Percentiles rank a stretch among this genome's conserved stretches.
These are phyloP conservation scores for Aspergillus leporis DNA, from an alignment of 495 filamentous ascomycete genomes.

Conservation along the genomic window DNA sequence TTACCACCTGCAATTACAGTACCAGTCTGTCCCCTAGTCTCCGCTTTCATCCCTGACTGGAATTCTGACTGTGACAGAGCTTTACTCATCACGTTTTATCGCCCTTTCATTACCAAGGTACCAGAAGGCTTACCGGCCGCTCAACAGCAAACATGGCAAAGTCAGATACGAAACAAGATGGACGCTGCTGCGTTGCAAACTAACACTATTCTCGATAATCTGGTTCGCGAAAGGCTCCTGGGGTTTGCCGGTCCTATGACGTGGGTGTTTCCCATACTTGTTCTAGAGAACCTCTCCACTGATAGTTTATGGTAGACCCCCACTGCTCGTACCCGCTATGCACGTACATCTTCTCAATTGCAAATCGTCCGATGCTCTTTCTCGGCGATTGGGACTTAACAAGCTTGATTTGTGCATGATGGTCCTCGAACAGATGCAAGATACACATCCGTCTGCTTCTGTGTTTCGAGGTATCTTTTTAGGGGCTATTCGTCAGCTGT, in stretches of 20 bases:
- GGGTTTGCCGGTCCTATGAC: slow-evolving; percentile 35
- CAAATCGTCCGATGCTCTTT: slow-evolving; percentile 29
- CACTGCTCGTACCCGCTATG: slow-evolving; percentile 42
- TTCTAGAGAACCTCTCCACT: not conserved
- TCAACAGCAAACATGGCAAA: slow-evolving; percentile 20
- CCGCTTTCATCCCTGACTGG: not conserved
- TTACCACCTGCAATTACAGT: slow-evolving; percentile 36
- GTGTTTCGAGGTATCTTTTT: slow-evolving; percentile 35
- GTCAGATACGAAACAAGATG: slow-evolving; percentile 21
- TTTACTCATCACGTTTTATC: slow-evolving; percentile 32
- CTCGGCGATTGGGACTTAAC: slow-evolving; percentile 36
- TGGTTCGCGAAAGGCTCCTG: slow-evolving; percentile 33
- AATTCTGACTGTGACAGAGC: slow-evolving; percentile 23
- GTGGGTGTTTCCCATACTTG: slow-evolving; percentile 21
- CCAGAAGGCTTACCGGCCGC: slow-evolving; percentile 15
- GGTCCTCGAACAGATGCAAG: slow-evolving; percentile 39
- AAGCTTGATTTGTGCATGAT: slow-evolving; percentile 46
- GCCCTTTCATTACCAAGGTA: slow-evolving; percentile 21
- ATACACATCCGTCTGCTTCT: slow-evolving; percentile 36
- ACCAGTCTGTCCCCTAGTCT: slow-evolving; percentile 21
- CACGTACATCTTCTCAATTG: slow-evolving; percentile 41
- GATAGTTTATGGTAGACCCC: slow-evolving; percentile 27
- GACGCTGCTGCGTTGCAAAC: slow-evolving; percentile 35
- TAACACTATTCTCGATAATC: slow-evolving; percentile 31
- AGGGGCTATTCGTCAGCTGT: slow-evolving; percentile 33